Base-by-base conservation (phyloP, 163 green algal genomes). In the Picocystis sp. region DNA sequence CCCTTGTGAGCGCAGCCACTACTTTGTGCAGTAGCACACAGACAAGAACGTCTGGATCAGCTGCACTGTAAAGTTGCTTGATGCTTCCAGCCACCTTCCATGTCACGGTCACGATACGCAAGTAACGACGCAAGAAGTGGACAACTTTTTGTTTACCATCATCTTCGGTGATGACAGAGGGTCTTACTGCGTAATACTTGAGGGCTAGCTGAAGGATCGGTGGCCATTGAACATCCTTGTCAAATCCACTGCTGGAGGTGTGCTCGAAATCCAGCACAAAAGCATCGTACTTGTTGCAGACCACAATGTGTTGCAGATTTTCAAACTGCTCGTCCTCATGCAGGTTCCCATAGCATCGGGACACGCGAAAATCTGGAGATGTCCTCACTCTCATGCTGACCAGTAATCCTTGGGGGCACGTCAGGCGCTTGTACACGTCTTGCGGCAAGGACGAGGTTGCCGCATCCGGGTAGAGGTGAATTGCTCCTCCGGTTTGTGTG, bases 21-120 rank as follows among this genome's bases (percentile, higher is more conserved):
- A 85, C 62, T 65, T 93, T 92, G 61, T 92, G 84, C 50, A 75
- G 64, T 5, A 94, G 75, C 43, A 86, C 25, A 22, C 54, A 57
- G 19, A 89, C 60, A 45, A 87, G 63, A 9, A 70, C 72, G 17
- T 84, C 72, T 3, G 64, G 59, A 50, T 84, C 58, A 14, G 52
- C 63, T 13, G 56, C 41, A 2, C 66, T 50, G 57, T 80, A 87
- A 42, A 93, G 54, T 41, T 83, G 66, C 2, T 44, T 49, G 11
- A 73, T 56, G 0, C 47, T 69, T n/a, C 48, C 21, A 0, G 81
- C 75, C 12, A 89, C 55, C 1, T 58, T 45, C 24, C 72, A 1
- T 15, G 69, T 38, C 9, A 63, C 47, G 5, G 67, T 93, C 22
- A 65, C 29, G 9, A 93, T 60, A 0, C 79, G 61, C 58, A 89